These are phyloP conservation scores for Pugionium cornutum DNA, from an alignment of 345 rosid species.

Conservation along the genomic window DNA sequence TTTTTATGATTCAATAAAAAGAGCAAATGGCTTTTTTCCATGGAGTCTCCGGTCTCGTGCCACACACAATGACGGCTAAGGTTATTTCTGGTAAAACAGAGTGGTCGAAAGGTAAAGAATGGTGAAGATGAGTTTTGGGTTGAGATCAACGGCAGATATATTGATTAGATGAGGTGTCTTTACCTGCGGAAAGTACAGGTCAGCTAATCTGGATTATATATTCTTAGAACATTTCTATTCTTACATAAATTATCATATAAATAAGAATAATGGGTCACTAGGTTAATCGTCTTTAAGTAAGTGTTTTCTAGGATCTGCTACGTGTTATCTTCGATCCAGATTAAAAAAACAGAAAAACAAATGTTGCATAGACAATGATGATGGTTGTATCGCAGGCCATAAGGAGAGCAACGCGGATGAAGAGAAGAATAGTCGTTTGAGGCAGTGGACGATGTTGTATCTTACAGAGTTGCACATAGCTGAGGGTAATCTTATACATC, in stretches of 20 bases:
- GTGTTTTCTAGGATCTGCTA: no score
- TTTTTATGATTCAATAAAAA: constrained; percentile 11
- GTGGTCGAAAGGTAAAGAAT: constrained; percentile 10
- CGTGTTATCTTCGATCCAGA: no score
- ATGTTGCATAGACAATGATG: constrained; percentile 19
- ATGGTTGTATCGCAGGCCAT: constrained; percentile 47
- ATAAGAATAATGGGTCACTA: no score
- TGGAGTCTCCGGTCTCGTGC: constrained; percentile 16
- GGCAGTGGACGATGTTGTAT: constrained; percentile 55
- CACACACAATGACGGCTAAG: not conserved
- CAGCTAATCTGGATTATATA: constrained; percentile 25
- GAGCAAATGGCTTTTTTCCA: constrained; percentile 10
- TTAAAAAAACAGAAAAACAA: no score
- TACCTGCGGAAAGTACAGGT: constrained; percentile 35
- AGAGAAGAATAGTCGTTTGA: constrained; percentile 59
- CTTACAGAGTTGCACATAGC: constrained; percentile 49
- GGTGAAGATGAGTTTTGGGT: constrained; percentile 3
- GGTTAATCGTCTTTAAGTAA: no score
- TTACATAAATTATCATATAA: no score
- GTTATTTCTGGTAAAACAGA: constrained; percentile 35
- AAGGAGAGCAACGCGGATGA: constrained; percentile 70
- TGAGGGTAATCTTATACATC: not conserved
- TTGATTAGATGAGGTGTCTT: constrained; percentile 29
- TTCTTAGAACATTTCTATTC: not conserved
- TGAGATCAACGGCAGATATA: constrained; percentile 27